Percentiles rank a stretch among this genome's conserved stretches.
Evolutionary conservation across 2,329 filamentous ascomycete species (phyloP).

Genomic region (Huntiella moniliformis): DNA sequence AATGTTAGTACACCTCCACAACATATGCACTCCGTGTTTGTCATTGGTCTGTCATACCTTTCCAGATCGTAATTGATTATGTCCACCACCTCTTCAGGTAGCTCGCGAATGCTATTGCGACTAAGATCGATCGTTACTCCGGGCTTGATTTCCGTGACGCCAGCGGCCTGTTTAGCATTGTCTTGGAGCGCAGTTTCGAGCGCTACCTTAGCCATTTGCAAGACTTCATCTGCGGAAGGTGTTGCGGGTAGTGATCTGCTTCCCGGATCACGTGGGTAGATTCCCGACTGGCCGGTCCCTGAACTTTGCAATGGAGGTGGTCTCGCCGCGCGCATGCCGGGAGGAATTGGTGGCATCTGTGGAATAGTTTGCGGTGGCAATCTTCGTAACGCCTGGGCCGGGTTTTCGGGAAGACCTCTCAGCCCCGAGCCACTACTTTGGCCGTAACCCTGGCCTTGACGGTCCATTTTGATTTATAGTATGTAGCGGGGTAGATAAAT

Average conservation of each 20-base stretch:
- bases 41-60: constrained; percentile 28
- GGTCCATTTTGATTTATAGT: background rate
- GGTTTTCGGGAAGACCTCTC: constrained; percentile 24
- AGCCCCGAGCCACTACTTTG: constrained; percentile 18
- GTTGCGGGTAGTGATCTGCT: constrained; percentile 27
- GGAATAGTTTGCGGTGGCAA: constrained; percentile 20
- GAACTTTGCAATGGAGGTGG: background rate
- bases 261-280: background rate
- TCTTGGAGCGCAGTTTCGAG: constrained; percentile 49
- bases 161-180: constrained; percentile 41
- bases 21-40: background rate
- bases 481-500: background rate
- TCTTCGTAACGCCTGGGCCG: constrained; percentile 16
- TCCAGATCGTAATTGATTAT: constrained; percentile 58
- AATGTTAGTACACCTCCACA: constrained; percentile 6
- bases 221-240: constrained; percentile 31
- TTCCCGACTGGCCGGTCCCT: constrained; percentile 14
- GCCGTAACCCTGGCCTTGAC: background rate
- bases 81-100: constrained; percentile 57
- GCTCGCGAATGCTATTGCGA: constrained; percentile 50
- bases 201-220: constrained; percentile 44
- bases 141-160: constrained; percentile 37
- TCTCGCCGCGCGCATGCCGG: constrained; percentile 3
- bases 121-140: constrained; percentile 65
- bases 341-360: constrained; percentile 21